Conservation (phyloP, 345 rosid genomes). For the Eucalyptus lansdowneana region DNA sequence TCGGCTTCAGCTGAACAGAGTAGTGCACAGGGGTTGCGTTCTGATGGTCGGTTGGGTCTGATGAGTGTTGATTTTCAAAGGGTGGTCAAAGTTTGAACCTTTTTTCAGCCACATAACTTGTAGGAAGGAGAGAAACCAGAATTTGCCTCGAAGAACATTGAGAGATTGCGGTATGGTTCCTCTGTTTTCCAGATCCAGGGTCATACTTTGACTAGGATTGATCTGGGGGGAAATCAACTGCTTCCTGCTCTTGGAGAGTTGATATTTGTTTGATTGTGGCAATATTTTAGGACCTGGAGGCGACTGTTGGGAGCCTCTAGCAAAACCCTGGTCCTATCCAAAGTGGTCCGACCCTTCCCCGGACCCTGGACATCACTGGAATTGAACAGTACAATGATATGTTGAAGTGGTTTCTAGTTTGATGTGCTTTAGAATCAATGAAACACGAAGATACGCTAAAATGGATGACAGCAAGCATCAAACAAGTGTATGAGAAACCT, state of each 20-base stretch:
- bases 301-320: background rate
- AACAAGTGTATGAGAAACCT: background rate
- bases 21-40: background rate
- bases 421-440: background rate
- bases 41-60: background rate
- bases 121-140: background rate
- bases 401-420: background rate
- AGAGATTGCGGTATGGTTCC: background rate
- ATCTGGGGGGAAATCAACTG: background rate
- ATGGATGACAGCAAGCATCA: background rate
- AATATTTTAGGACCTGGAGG: background rate
- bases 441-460: background rate
- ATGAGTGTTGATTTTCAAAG: background rate
- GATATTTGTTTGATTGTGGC: background rate
- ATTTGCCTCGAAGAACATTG: background rate
- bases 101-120: background rate
- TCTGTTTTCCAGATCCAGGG: background rate
- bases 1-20: background rate
- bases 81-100: background rate
- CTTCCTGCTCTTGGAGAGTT: background rate
- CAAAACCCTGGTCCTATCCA: background rate
- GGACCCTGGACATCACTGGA: background rate
- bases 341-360: background rate
- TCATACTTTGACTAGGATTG: background rate
- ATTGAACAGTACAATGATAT: background rate